These are phyloP conservation scores for Saccharomyces eubayanus DNA, from an alignment of 805 yeast species.

Conservation along the genomic window DNA sequence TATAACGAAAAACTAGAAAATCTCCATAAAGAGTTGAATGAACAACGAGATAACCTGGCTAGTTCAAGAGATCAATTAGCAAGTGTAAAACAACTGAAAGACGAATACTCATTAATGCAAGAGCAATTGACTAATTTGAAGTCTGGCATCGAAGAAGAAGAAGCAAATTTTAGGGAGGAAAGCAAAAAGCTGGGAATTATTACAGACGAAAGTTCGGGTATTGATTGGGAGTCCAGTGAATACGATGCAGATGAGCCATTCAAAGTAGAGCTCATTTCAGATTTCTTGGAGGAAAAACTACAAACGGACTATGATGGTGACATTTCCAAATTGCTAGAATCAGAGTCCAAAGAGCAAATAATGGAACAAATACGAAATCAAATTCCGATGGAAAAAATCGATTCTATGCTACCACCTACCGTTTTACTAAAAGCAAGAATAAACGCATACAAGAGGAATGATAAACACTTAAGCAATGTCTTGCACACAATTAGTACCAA, in stretches of 20 bases:
- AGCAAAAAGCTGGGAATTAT: slow-evolving; percentile 32
- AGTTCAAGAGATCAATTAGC: slow-evolving; percentile 20
- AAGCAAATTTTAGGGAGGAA: slow-evolving; percentile 41
- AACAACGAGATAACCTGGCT: slow-evolving; percentile 20
- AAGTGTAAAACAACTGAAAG: slow-evolving; percentile 38
- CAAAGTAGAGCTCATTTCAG: slow-evolving; percentile 52
- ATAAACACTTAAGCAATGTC: slow-evolving; percentile 44
- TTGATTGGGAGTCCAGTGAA: slow-evolving; percentile 40
- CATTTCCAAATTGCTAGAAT: slow-evolving; percentile 22
- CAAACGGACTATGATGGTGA: slow-evolving; percentile 27
- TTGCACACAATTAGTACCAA: slow-evolving; percentile 40
- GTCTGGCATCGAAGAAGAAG: slow-evolving; percentile 58
- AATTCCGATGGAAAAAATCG: slow-evolving; percentile 12
- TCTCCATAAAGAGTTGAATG: slow-evolving; percentile 37
- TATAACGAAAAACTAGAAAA: slow-evolving; percentile 46
- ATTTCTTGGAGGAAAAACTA: slow-evolving; percentile 39
- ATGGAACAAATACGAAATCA: slow-evolving; percentile 17
- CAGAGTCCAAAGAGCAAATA: slow-evolving; percentile 18
- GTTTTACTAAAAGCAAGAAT: slow-evolving; percentile 64
- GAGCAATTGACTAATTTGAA: slow-evolving; percentile 51
- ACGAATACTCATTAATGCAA: slow-evolving; percentile 45
- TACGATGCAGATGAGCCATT: slow-evolving; percentile 93
- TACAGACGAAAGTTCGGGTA: slow-evolving; percentile 21
- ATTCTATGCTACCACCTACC: slow-evolving; percentile 28
- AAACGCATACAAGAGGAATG: slow-evolving; percentile 69